Base-by-base conservation (phyloP, 805 yeast species). In the Zygotorulaspora florentina region DNA sequence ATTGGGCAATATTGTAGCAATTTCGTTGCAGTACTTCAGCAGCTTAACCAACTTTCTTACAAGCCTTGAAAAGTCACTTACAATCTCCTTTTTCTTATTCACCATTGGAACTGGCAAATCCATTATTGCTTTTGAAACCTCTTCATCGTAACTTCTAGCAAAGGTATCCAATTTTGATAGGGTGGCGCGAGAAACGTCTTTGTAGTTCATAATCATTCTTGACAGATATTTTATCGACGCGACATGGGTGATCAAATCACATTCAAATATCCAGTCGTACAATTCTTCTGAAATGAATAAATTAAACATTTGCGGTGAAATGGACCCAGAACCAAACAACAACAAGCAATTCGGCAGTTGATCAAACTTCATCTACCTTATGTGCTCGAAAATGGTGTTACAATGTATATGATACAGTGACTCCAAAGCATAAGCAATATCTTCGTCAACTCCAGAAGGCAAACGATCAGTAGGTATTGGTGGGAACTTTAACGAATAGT, bases 371-470 rank as follows among this genome's bases (percentile, higher is more conserved):
- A 87, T 75, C 57, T 71, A 81, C 50, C 90, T 71, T 46, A 87
- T 66, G 40, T 79, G 73, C 50, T 85, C 87, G 48, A 85, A 80
- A 27, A 85, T 64, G 5, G 81, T 64, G 31, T 76, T 75, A 57
- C 88, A 83, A 59, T 84, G 83, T 8, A 80, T 73, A 47, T 73
- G 75, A 66, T 86, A 86, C 15, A 82, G 62, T 2, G 81, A 79
- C 46, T 73, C 75, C 39, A 87, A 67, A 0, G 87, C 80, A 15
- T 77, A 80, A 2, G 81, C 80, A 29, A 79, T 74, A 54, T 82
- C 87, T 16, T 59, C 59, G 50, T 81, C 86, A 3, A 68, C 59
- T 25, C 70, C 74, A 8, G 64, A 53, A 1, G 77, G 73, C 16
- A 81, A 53, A 20, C 42, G 37, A 49, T 66, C 75, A 2, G 34